Conservation (phyloP, 2,329 filamentous ascomycete genomes). For the Juglanconis oblonga region DNA sequence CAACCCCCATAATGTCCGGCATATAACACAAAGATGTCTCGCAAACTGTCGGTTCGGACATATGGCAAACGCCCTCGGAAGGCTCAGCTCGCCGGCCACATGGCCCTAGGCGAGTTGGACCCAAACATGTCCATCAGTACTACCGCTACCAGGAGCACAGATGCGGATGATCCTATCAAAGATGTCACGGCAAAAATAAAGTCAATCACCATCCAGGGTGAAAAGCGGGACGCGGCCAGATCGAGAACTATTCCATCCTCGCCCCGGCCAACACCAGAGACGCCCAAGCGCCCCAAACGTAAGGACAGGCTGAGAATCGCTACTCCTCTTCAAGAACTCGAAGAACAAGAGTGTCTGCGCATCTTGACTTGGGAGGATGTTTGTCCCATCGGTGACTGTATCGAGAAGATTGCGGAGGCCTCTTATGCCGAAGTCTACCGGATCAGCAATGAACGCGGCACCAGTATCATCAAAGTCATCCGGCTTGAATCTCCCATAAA, state of each 20-base stretch:
- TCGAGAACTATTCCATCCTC: neutral
- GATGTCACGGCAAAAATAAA: slow-evolving; percentile 24
- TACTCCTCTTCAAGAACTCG: neutral
- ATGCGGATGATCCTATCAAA: slow-evolving; percentile 15
- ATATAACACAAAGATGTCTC: slow-evolving; percentile 15
- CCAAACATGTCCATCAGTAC: slow-evolving; percentile 25
- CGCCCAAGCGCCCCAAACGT: neutral
- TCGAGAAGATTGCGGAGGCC: slow-evolving; percentile 64
- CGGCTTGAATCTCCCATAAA: slow-evolving; percentile 57
- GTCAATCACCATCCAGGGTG: slow-evolving; percentile 19
- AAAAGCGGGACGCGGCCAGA: neutral
- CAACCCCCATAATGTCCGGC: slow-evolving; percentile 14
- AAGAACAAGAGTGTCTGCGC: slow-evolving; percentile 32
- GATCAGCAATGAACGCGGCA: slow-evolving; percentile 55
- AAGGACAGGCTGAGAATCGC: neutral
- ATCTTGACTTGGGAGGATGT: slow-evolving; percentile 56
- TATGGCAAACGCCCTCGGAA: slow-evolving; percentile 51
- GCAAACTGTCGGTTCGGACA: slow-evolving; percentile 18
- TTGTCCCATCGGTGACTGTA: slow-evolving; percentile 48
- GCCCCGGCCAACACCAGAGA: neutral
- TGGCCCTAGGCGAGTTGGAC: slow-evolving; percentile 26
- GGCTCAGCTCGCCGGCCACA: slow-evolving; percentile 26
- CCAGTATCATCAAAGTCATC: slow-evolving; percentile 64
- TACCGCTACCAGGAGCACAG: slow-evolving; percentile 24
- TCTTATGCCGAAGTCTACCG: slow-evolving; percentile 67